Base-by-base conservation (phyloP, 306 rosid species). In the Hippophae rhamnoides region DNA sequence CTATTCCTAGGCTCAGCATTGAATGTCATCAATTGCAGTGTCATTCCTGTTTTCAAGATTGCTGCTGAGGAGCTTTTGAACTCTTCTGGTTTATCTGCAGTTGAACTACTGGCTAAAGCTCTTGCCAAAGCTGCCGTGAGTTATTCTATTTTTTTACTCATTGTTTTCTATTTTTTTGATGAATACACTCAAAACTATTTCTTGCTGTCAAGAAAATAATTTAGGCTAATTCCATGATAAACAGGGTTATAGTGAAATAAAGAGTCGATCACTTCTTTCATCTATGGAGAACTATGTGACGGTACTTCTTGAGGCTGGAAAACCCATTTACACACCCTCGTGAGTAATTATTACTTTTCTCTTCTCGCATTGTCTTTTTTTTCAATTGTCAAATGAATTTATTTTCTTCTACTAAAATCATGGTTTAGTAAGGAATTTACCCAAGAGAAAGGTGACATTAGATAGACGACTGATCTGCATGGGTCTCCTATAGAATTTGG, bases 101-200 rank as follows among this genome's bases (percentile, higher is more conserved):
- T 76, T 60, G 98, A 85, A 25, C 72, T 90, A 54, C 81, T 90
- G 54, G 79, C 98, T 23, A 87, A 90, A 78, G 96, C 96, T 50
- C 98, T 90, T 71, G 96, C 96, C 7, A 87, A 87, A 75, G 71
- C 85, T 72, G 81, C 86, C 71, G 98, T 90, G 61, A 81, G 95
- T 78, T 63, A 14, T 45, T 10, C 40, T 52, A 59, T 48, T n/a
- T 11, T 10, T 0, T 7, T 27, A 13, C 14, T 40, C 51, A 10
- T 41, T 7, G 42, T 40, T 13, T 25, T 54, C 58, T 12, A 42
- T 45, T 43, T 41, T 9, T 13, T 11, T 2, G 43, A 10, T 9
- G 3, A 4, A 31, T 31, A 31, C 38, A 2, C 38, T 31, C 5
- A 31, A 31, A 31, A 31, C 38, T 31, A 31, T 31, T 31, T 31